Conservation (phyloP, 768 basidiomycete genomes). For the Cytidiella melzeri region DNA sequence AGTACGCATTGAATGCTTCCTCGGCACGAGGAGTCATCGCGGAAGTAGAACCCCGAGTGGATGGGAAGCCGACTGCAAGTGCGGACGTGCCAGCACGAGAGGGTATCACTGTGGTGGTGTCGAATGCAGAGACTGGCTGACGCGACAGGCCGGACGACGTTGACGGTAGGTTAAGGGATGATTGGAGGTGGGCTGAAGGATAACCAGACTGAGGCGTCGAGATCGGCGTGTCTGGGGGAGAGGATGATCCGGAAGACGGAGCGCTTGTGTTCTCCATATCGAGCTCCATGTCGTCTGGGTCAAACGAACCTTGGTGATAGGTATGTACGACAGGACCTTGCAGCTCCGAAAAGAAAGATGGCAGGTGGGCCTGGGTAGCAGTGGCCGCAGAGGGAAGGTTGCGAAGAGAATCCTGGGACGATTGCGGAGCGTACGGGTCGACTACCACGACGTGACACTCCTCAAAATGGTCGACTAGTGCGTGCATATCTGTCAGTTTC, state of each 20-base stretch:
- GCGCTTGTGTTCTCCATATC: constrained; percentile 45
- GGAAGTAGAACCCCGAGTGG: constrained; percentile 25
- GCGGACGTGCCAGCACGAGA: constrained; percentile 32
- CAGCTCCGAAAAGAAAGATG: constrained; percentile 20
- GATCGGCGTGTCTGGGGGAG: constrained; percentile 40
- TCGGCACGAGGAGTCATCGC: constrained; percentile 25
- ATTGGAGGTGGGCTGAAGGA: constrained; percentile 22
- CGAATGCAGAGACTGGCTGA: constrained; percentile 41
- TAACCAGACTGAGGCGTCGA: constrained; percentile 35
- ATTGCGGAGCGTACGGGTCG: constrained; percentile 32
- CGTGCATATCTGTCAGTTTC: constrained; percentile 68
- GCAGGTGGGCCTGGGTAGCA: constrained; percentile 8
- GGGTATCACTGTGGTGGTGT: constrained; percentile 48
- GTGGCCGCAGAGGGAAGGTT: constrained; percentile 8
- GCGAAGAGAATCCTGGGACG: constrained; percentile 10
- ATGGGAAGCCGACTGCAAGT: constrained; percentile 30
- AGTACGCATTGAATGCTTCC: constrained; percentile 65
- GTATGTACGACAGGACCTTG: constrained; percentile 18
- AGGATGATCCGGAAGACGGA: constrained; percentile 29
- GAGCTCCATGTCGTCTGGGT: constrained; percentile 79
- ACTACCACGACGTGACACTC: constrained; percentile 81
- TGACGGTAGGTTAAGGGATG: constrained; percentile 27
- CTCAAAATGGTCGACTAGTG: constrained; percentile 89
- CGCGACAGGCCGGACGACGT: constrained; percentile 20
- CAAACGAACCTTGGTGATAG: constrained; percentile 43